Base-by-base conservation (phyloP, 768 basidiomycete species). In the Boletellus ananas region DNA sequence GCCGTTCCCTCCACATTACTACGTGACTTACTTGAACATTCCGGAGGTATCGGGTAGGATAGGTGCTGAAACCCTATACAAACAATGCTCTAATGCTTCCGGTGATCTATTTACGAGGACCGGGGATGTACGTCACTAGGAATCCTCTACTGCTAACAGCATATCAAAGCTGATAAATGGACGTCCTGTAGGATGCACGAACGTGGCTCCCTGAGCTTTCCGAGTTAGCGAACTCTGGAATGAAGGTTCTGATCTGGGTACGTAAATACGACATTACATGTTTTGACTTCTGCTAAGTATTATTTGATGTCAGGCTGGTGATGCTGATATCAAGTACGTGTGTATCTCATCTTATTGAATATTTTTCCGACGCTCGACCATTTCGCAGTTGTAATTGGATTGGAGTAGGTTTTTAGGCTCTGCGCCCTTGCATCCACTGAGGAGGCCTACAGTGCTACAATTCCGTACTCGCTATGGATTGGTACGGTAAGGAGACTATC, bases 1-100 rank as follows among this genome's bases (percentile, higher is more conserved):
- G 2, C 47, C 67, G 7, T 84, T 84, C 64, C 83, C 84, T 6
- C 78, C 82, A 0, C 73, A 80, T 37, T 81, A 73, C 51, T 84
- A 83, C 49, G 52, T 79, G 37, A 65, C 68, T 11, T 82, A 78
- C 53, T 65, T 84, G 17, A 56, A 49, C 1, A 59, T 62, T n/a
- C 34, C 70, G 0, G 52, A 62, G 3, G 69, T 80, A 13, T 54
- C 69, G 61, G 60, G 57, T 17, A 62, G 58, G 47, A 85, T 85
- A 35, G 84, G 84, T 6, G 83, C 83, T 0, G 68, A 79, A 51
- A 57, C 59, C 20, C 57, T 51, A 1, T 85, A 83, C 57, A 40
- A 55, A 8, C 76, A 80, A 54, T 86, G 84, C 44, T 55, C 79
- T 0, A 47, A 74, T 50, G 58, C 75, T 0, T 73, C 78, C 0